phyloP scores from a whole-genome alignment of 2,329 filamentous ascomycete genomes.

The Fusarium austroafricanum region DNA sequence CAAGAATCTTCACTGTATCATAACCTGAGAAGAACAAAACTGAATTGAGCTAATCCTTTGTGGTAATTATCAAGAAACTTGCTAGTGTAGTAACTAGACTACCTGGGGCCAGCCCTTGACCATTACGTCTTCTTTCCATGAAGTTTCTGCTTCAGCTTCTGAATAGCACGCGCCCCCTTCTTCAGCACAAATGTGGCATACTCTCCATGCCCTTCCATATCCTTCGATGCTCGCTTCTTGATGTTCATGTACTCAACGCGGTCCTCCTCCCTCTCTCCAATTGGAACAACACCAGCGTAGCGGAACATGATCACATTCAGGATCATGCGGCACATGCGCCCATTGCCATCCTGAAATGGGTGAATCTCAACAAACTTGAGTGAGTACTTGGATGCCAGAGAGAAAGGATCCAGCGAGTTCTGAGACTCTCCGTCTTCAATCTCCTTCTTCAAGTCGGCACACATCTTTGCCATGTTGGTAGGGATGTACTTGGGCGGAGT shows the following conservation, averaged over 20 bases:
- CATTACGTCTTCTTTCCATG: slow-evolving; percentile 15
- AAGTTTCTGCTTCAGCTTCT: slow-evolving; percentile 42
- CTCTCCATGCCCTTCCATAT: slow-evolving; percentile 46
- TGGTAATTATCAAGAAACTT: too few species aligned
- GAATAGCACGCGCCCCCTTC: slow-evolving; percentile 13
- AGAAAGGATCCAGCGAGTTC: slow-evolving; percentile 45
- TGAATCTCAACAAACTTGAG: slow-evolving; percentile 53
- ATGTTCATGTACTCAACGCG: slow-evolving; percentile 40
- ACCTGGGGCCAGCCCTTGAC: too few species aligned
- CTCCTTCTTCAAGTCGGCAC: slow-evolving; percentile 35
- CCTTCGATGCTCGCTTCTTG: slow-evolving; percentile 36
- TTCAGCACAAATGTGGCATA: slow-evolving; percentile 44
- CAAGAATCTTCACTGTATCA: too few species aligned
- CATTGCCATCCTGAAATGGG: slow-evolving; percentile 56
- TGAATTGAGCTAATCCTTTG: too few species aligned
- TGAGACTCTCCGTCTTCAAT: background rate
- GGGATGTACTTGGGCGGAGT: slow-evolving; percentile 43
- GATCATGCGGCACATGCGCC: slow-evolving; percentile 52
- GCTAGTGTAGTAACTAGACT: too few species aligned
- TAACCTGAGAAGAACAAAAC: too few species aligned
- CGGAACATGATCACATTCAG: slow-evolving; percentile 52
- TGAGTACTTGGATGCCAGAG: slow-evolving; percentile 45
- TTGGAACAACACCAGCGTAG: slow-evolving; percentile 41
- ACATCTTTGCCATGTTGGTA: slow-evolving; percentile 45
- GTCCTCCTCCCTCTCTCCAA: slow-evolving; percentile 41